Conservation (phyloP, 768 basidiomycete species). For the Lentinus tigrinus region DNA sequence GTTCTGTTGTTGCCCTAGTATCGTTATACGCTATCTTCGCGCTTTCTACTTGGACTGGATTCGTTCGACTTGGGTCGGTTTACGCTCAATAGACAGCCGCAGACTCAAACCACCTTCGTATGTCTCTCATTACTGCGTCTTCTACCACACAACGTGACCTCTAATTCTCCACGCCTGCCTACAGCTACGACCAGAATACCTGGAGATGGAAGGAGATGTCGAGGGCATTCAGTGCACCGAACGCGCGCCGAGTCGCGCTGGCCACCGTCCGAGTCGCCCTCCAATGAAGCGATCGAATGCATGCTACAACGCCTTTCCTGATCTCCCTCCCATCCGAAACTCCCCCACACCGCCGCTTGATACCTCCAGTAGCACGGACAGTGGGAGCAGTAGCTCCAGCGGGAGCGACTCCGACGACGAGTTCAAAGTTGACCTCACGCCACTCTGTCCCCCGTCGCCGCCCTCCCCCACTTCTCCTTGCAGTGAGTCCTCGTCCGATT, state of each 20-base stretch:
- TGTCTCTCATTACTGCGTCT: no score
- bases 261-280: conserved; percentile 3
- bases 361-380: neutral
- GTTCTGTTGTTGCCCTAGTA: no score
- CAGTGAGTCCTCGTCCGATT: neutral
- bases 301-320: conserved; percentile 3
- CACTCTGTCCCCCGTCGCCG: conserved; percentile 15
- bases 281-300: conserved; percentile 5
- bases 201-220: neutral
- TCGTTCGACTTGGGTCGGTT: no score
- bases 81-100: no score
- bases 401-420: neutral
- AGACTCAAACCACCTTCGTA: no score
- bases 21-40: no score
- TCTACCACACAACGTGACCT: no score
- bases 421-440: conserved; percentile 1
- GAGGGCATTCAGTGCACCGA: neutral
- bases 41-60: no score
- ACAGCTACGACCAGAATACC: neutral
- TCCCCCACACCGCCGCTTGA: neutral
- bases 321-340: conserved; percentile 2
- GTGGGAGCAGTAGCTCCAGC: neutral
- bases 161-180: no score
- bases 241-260: conserved; percentile 11
- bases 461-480: conserved; percentile 5